Base-by-base conservation (phyloP, 176 grass and related monocot species). In the Carex kokanica region DNA sequence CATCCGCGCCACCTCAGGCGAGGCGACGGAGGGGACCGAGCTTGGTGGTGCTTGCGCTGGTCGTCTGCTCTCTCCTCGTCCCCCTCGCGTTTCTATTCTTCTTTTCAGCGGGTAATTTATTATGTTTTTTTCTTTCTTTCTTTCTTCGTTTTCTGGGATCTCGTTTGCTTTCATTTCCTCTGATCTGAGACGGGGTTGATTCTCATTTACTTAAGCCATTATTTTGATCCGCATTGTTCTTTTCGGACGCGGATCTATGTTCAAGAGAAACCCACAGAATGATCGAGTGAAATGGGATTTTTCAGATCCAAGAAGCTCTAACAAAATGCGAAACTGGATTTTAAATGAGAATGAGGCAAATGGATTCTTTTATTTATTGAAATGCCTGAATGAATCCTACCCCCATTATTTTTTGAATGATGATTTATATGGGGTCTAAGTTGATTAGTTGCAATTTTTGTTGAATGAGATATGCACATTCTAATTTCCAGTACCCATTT, bases 41-140 rank as follows among this genome's bases (percentile, higher is more conserved):
- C 84, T 80, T 88, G 74, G 95, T 88, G 79, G 95, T 98, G 87
- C 95, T 95, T 83, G 95, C 88, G 45, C 95, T 98, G 51, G 91
- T 98, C 88, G 89, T 95, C 72, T 98, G 91, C 84, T 98, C 95
- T 78, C 88, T 98, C 78, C 92, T 98, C 89, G 92, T 98, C 40
- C 95, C 95, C 60, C 85, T 98, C 86, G 95, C 88, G 68, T 95
- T 98, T 85, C 85, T 98, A 68, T 93, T 98, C 89, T 90, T 89
- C 78, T 98, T 94, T 64, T 88, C 95, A 27, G 74, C 95, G 47
- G 92, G 95, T 97, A 77, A 86, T 87, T 87, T 4, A 15, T 78
- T 78, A 14, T 60, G 18, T 40, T 18, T 61, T 80, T 49, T 49
- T 49, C 0, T 11, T 49, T 49, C 1, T 45, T 45, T 61, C 1